Base-by-base conservation (phyloP, 768 basidiomycete species). In the Calocera viscosa region DNA sequence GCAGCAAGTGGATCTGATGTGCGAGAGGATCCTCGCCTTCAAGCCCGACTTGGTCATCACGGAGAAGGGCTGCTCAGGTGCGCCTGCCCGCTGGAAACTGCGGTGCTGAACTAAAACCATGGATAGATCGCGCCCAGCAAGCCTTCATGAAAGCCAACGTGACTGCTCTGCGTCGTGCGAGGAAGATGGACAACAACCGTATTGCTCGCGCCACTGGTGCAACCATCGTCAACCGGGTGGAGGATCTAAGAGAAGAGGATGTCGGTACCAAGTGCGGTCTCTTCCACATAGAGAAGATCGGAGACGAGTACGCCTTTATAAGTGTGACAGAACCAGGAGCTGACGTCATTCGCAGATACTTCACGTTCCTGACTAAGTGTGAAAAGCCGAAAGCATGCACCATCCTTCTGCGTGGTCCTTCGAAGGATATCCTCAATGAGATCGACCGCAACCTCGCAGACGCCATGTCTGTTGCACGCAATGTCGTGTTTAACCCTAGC, bases 121-220 rank as follows among this genome's bases (percentile, higher is more conserved):
- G 16, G 41, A 10, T 67, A 94, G 95, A 99, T 72, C 86, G 91
- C 63, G 95, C 96, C 0, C 96, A 98, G 72, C 89, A 94, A 71
- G 83, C 93, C 73, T 84, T 98, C 67, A 83, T 85, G 72, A 90
- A 90, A 72, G 82, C 89, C 70, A 89, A 92, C 73, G 85, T 98
- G 67, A 89, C 93, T n/a, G 90, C 91, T 33, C 82, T 98, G 68
- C 90, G 96, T 43, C 89, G 96, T n/a, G 94, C 98, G 11, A 88
- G 96, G 74, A 99, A 98, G 77, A 94, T 93, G 1, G 96, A 99
- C 77, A 97, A 98, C 81, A 99, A 98, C 78, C 90, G 96, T 49
- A 91, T 98, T 70, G 96, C 96, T 0, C 87, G 96, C 28, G 94
- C 94, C 0, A 87, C 91, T 40, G 94, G 94, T 26, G 95, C 91